Evolutionary conservation across 2,329 filamentous ascomycete species (phyloP).

Genomic region (Pyrenophora seminiperda): DNA sequence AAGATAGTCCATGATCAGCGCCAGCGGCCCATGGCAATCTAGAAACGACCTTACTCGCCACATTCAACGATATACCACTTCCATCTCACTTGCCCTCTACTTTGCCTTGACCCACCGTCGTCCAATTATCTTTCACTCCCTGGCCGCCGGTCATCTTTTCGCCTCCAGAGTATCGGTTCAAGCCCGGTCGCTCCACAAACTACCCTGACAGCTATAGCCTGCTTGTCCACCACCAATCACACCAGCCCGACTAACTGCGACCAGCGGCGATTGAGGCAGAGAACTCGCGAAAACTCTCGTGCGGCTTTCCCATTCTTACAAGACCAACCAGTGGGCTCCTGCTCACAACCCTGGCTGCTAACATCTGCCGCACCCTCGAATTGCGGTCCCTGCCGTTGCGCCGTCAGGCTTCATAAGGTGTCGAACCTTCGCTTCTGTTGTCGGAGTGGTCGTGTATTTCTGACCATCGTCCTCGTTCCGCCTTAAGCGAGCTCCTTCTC

Average conservation of each 20-base stretch:
- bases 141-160: slow-evolving; percentile 40
- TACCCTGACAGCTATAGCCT: slow-evolving; percentile 39
- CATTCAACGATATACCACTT: slow-evolving; percentile 32
- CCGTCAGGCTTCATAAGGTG: slow-evolving; percentile 42
- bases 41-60: slow-evolving; percentile 46
- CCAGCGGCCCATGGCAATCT: slow-evolving; percentile 42
- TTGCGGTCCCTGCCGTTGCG: slow-evolving; percentile 36
- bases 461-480: slow-evolving; percentile 46
- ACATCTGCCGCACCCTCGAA: slow-evolving; percentile 32
- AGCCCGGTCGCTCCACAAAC: slow-evolving; percentile 35
- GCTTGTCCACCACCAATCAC: slow-evolving; percentile 37
- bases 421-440: slow-evolving; percentile 32
- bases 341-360: slow-evolving; percentile 26
- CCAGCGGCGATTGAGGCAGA: slow-evolving; percentile 45
- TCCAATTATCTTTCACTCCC: slow-evolving; percentile 19
- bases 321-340: slow-evolving; percentile 31
- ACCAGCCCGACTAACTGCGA: slow-evolving; percentile 14
- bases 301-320: slow-evolving; percentile 38
- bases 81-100: slow-evolving; percentile 27
- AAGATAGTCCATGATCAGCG: slow-evolving; percentile 38
- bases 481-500: slow-evolving; percentile 45
- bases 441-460: slow-evolving; percentile 43
- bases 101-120: slow-evolving; percentile 23
- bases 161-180: slow-evolving; percentile 44
- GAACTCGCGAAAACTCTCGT: slow-evolving; percentile 35